Conservation (phyloP, 345 rosid species). For the Mangifera indica region DNA sequence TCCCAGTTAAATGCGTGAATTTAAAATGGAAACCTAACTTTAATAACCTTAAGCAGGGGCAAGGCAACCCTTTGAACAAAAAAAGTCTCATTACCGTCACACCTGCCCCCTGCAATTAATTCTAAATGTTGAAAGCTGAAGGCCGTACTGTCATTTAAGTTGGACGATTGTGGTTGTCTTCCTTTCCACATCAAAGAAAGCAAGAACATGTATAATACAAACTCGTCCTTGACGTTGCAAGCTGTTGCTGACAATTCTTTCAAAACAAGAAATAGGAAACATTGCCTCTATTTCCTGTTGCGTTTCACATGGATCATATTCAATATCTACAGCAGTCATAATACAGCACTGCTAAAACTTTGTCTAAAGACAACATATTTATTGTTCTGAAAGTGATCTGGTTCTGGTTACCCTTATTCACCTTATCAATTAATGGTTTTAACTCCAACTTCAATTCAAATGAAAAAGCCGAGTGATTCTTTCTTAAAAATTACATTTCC, state of each 20-base stretch:
- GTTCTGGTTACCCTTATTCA: not conserved
- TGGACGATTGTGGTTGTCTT: not conserved
- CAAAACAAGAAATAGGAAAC: not conserved
- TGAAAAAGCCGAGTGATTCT: too few species aligned
- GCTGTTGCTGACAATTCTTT: conserved; percentile 11
- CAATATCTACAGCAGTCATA: conserved; percentile 1
- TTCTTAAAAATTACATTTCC: too few species aligned
- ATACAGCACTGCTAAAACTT: too few species aligned
- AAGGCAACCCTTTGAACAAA: not conserved
- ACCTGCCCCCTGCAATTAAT: not conserved
- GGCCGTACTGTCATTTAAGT: not conserved
- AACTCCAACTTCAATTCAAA: not conserved
- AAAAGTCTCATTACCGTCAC: not conserved
- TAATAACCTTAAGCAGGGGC: not conserved
- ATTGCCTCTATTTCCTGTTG: not conserved
- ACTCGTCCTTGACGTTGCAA: not conserved
- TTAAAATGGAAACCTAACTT: too few species aligned
- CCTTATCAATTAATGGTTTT: not conserved
- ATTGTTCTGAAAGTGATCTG: not conserved
- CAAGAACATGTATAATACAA: not conserved
- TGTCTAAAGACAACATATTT: not conserved
- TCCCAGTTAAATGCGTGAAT: too few species aligned
- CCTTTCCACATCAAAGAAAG: not conserved
- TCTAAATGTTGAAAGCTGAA: conserved; percentile 18
- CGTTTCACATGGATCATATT: conserved; percentile 3